Evolutionary conservation across 139 green algal genomes (phyloP).

Genomic region (Monoraphidium neglectum): DNA sequence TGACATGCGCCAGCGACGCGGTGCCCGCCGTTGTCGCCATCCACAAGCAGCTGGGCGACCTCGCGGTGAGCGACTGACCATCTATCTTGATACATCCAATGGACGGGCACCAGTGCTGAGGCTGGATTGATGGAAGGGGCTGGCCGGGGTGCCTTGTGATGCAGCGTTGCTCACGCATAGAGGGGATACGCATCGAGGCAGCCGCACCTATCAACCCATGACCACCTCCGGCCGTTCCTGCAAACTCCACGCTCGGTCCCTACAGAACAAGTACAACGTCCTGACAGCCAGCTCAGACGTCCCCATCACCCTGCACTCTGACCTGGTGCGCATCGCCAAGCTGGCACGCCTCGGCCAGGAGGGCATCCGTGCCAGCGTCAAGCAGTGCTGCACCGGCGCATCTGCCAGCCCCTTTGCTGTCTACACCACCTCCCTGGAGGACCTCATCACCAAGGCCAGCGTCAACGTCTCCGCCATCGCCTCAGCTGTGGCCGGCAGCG

Average conservation of each 20-base stretch:
- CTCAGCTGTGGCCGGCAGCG: not conserved
- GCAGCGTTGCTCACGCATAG: too few relatives aligned
- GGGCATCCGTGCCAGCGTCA: not conserved
- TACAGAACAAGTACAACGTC: not conserved
- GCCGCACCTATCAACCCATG: not conserved
- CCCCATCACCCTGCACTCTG: not conserved
- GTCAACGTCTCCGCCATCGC: constrained; percentile 6
- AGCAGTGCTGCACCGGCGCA: constrained; percentile 4
- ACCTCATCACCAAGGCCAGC: not conserved
- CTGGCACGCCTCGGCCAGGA: constrained; percentile 10
- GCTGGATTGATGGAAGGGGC: too few relatives aligned
- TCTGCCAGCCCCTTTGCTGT: not conserved
- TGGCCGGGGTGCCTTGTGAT: too few relatives aligned
- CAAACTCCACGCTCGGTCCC: not conserved
- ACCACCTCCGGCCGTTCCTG: not conserved
- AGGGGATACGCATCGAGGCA: too few relatives aligned
- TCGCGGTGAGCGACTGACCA: too few relatives aligned
- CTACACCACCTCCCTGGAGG: not conserved
- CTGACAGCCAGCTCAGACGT: not conserved
- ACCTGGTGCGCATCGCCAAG: not conserved
- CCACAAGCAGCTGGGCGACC: too few relatives aligned
- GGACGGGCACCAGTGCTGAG: too few relatives aligned
- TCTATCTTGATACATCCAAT: too few relatives aligned
- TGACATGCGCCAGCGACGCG: not conserved
- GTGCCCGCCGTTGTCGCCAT: not conserved